Base-by-base conservation (phyloP, 2,329 filamentous ascomycete genomes). In the Fusarium heterosporum region DNA sequence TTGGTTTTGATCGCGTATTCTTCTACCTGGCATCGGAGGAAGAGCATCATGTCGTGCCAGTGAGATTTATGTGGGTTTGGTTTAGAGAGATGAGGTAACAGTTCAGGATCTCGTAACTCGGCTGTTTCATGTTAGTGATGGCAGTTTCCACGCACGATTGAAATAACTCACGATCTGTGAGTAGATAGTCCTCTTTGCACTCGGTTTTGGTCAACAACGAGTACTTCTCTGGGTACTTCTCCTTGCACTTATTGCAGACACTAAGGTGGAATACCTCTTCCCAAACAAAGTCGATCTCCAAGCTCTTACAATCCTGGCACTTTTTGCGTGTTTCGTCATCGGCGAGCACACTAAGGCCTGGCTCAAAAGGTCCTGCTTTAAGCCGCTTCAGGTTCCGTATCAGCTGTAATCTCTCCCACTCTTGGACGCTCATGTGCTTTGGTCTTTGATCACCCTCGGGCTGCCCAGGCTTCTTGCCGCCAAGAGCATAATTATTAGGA, bases 31-130 rank as follows among this genome's bases (percentile, higher is more conserved):
- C 89, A 96, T 1, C 96, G 90, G 22, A 99, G 83, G 76, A 96
- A 99, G 4, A 99, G 86, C 90, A 97, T 97, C 96, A 99, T 99
- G 82, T 97, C 93, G 78, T 97, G 93, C 93, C 93, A 99, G 59
- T 94, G 93, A 0, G 91, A 89, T 77, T 97, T 97, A 80, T 97
- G 96, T 1, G 96, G 96, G 73, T 99, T 99, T 2, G 96, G 95
- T 32, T 90, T 90, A 53, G 92, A 91, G 10, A 99, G 84, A 76
- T 96, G 94, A 0, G 95, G 95, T 1, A 99, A 84, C 2, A 99
- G 83, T 16, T 94, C 91, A 57, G 89, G 86, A 74, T 99, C 96
- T 72, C 91, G 90, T n/a, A 99, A 85, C 77, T 99, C 96, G 34
- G 94, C 92, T 92, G 66, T 11, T 12, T 2, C 2, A 25, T 51